These are phyloP conservation scores for Cladophialophora exuberans DNA, from an alignment of 2,329 filamentous ascomycete genomes.

Conservation along the genomic window DNA sequence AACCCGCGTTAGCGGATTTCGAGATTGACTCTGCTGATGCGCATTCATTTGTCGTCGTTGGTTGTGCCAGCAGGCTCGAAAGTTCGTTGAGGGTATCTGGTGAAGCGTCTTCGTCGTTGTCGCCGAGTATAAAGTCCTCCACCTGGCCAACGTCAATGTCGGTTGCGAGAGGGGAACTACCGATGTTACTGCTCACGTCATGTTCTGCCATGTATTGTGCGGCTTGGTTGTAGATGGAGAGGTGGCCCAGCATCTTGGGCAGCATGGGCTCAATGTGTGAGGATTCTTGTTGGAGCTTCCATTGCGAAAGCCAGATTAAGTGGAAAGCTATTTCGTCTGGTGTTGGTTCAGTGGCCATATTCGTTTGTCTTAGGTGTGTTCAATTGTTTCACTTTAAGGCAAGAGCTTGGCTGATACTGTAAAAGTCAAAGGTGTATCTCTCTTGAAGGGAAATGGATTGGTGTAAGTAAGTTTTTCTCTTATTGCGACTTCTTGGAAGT, in stretches of 20 bases:
- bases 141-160: constrained; percentile 1
- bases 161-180: neutral
- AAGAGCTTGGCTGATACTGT: too few relatives aligned
- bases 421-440: too few relatives aligned
- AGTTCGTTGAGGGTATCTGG: neutral
- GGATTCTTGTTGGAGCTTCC: constrained; percentile 20
- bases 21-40: neutral
- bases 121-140: constrained; percentile 17
- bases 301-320: constrained; percentile 16
- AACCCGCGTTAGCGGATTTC: too few relatives aligned
- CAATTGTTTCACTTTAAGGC: too few relatives aligned
- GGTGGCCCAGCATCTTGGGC: constrained; percentile 18
- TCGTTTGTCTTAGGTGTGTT: too few relatives aligned
- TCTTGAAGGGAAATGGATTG: too few relatives aligned
- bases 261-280: constrained; percentile 15
- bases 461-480: too few relatives aligned
- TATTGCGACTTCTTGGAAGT: too few relatives aligned
- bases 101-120: neutral
- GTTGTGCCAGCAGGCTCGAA: neutral
- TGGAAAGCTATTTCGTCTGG: constrained; percentile 13
- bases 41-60: neutral
- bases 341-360: too few relatives aligned
- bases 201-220: constrained; percentile 7
- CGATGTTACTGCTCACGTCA: neutral
- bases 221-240: constrained; percentile 13